Evolutionary conservation across 371 early-diverging fungal genomes (phyloP), one percentile per base, ranked within the genome.

Genomic region (Mortierella sp.): DNA sequence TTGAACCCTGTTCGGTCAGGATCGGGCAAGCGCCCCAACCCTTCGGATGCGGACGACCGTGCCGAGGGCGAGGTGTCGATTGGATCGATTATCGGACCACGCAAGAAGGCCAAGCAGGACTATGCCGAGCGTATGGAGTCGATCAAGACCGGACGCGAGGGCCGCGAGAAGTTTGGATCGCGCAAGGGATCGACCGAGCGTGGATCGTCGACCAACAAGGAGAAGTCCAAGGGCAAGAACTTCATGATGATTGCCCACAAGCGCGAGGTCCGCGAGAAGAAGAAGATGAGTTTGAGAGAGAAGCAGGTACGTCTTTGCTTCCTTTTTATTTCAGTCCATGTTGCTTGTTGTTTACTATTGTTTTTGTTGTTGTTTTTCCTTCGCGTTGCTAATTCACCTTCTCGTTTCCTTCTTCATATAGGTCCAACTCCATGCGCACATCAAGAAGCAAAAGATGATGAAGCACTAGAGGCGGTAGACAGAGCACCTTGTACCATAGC

Each of bases 221-320:
- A 97, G 81, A 99, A 98, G 93, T 84, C 94, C 80, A 96, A 96
- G 90, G 96, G 95, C 79, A 99, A 99, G 95, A 93, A 95, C 88
- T 97, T 95, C 82, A 93, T 94, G 92, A 99, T 99, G 99, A 92
- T 99, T 74, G 91, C 96, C 54, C 99, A 99, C 90, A 98, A 98
- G 89, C 92, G 92, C 71, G 90, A 93, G 65, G 95, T 97, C 21
- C 87, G 93, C n/a, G 90, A 89, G 60, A 99, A 98, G 91, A 91
- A 93, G 77, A 97, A 95, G 90, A 90, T 94, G 75, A 94, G 95
- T 84, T 89, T 97, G 84, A 88, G 94, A 49, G 96, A 97, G 18
- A 98, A 97, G 89, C 96, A 95, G 90, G 90, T 91, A 79, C 60
- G 54, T 6, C 58, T 60, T 16, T 35, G 11, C 4, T 18, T 27